These are phyloP conservation scores for Saccharomyces hybrid DNA, from an alignment of 1,139 yeast genomes.

Conservation along the genomic window DNA sequence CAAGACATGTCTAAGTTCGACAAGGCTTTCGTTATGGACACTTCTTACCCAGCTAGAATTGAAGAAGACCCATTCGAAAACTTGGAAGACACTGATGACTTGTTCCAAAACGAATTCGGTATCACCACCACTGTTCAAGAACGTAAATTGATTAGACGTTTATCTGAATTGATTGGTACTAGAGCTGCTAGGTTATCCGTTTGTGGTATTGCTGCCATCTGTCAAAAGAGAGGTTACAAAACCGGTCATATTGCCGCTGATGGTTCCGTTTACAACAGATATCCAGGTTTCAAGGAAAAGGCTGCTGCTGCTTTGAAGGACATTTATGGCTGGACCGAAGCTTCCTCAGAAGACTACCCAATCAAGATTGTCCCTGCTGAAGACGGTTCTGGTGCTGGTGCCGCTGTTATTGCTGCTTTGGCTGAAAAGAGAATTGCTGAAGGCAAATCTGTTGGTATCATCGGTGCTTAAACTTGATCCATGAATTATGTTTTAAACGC, in stretches of 20 bases:
- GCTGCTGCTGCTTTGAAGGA: conserved; percentile 86
- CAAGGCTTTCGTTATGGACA: conserved; percentile 66
- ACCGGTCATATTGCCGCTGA: conserved; percentile 91
- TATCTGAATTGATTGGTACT: conserved; percentile 83
- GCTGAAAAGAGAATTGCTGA: conserved; percentile 66
- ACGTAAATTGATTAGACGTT: conserved; percentile 70
- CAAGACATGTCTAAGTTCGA: conserved; percentile 59
- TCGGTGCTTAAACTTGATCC: conserved; percentile 13
- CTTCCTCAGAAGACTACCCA: conserved; percentile 49
- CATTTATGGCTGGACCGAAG: conserved; percentile 70
- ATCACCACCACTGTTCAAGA: conserved; percentile 67
- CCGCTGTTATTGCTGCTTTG: conserved; percentile 93
- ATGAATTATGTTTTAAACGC: conserved; percentile 1
- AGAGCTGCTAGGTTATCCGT: conserved; percentile 88
- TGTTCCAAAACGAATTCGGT: conserved; percentile 53
- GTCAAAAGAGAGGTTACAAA: conserved; percentile 72
- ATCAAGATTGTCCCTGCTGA: conserved; percentile 81
- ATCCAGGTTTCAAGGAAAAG: conserved; percentile 84
- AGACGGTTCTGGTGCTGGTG: conserved; percentile 98
- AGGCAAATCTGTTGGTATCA: conserved; percentile 67
- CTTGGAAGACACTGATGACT: conserved; percentile 61
- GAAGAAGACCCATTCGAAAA: conserved; percentile 90
- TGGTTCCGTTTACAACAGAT: conserved; percentile 91
- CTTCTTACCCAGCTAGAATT: conserved; percentile 76
- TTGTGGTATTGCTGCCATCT: conserved; percentile 93